Base-by-base conservation (phyloP, 73 alveolate species). In the Paramecium octaurelia region DNA sequence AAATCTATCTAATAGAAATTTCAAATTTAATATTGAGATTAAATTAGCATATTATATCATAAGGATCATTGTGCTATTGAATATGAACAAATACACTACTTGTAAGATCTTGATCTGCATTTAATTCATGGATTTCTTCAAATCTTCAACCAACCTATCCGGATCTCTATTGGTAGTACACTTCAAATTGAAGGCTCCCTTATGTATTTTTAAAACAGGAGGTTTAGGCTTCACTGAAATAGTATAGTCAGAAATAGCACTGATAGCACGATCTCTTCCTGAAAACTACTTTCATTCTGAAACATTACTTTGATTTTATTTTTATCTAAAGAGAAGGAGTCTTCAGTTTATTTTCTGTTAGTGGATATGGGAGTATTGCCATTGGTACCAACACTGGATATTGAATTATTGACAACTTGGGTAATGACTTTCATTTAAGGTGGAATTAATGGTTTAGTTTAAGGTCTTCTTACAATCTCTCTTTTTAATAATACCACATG, bases 101-200 rank as follows among this genome's bases (percentile, higher is more conserved):
- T 40, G 44, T 43, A 24, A 24, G 24, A 20, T 31, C 27, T 48
- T 80, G 27, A 80, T 46, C 5, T 23, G n/a, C 44, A 21, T 43
- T 80, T 21, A 43, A 14, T 24, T 44, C 35, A 89, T 21, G 6
- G 69, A 35, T 21, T 89, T 44, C 12, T 46, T 69, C 7, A 89
- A 18, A 10, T 89, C 93, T 24, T 75, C 70, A 21, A 89, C 58
- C 16, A 89, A 42, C 14, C 14, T 31, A 46, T 71, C 77, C 4
- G 91, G 94, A 69, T 89, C 92, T 89, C 84, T 89, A 14, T 89
- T 68, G n/a, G 94, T 70, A 43, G 75, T 38, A 23, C 92, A 59
- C 46, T 85, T 89, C 3, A 89, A n/a, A 44, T 89, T 89, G 35
- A 89, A 89, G 12, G 94, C 92, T 0, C 92, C 94, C 36, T 83